Evolutionary conservation across 164 flowering plant genomes (phyloP), one percentile per base, ranked within the genome.

Genomic region (Chloranthus sessilifolius): DNA sequence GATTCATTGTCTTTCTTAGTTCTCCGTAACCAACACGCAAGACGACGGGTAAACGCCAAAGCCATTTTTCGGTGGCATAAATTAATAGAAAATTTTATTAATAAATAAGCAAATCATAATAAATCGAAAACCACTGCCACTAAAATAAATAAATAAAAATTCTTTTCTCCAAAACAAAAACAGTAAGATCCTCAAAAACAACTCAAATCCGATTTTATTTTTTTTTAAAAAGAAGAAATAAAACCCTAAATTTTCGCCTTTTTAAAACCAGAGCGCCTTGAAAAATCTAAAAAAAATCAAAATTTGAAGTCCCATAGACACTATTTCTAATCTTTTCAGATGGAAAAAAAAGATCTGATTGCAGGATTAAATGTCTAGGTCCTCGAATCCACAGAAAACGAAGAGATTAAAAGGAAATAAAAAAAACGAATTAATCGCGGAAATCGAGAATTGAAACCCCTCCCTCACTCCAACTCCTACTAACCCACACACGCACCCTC

Each of bases 21-120:
- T 22, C 75, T 55, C 74, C 71, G 65, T 42, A 63, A 58, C 74
- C 65, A 66, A 73, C 76, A 74, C 4, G 81, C 63, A 24, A 76
- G 44, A n/a, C n/a, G 44, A 27, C 63, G 48, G 14, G 78, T 58
- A 34, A 76, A 71, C 4, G 72, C 55, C 23, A 66, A 49, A 19
- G 76, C 70, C 81, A 76, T 76, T 52, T 42, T 37, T 3, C 14
- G 17, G 16, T 15, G 17, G 14, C 17, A 14, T 15, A 37, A 37
- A 37, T n/a, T 12, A 2, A 37, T 7, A 20, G 14, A 14, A 2
- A 2, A 20, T 37, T 37, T 37, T 9, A 7, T 14, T 20, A 14
- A 3, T n/a, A 7, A 37, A 37, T 37, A 16, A 37, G 14, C n/a
- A 8, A 14, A 15, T 8, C n/a, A 37, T 5, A 37, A 7, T 4